Evolutionary conservation across 2,329 filamentous ascomycete species (phyloP).

Genomic region (Epichloe typhina): DNA sequence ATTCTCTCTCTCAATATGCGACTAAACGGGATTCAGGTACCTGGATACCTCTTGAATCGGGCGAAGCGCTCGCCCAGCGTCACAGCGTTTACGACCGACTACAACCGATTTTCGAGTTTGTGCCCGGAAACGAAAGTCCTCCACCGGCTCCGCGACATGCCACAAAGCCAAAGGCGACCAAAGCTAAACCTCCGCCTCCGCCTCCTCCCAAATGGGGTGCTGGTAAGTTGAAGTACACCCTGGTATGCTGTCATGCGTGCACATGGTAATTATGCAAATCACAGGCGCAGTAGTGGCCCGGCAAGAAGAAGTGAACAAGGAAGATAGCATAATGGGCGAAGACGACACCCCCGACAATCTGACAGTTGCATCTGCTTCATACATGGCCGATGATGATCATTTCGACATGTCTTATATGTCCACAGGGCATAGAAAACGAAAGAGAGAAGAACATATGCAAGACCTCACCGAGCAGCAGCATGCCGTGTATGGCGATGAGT

Average conservation of each 20-base stretch:
- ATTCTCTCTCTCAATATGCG: neutral
- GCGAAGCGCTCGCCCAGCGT: conserved; percentile 68
- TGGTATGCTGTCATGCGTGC: neutral
- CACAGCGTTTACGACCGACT: conserved; percentile 80
- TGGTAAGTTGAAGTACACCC: conserved; percentile 5
- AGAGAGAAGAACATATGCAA: conserved; percentile 52
- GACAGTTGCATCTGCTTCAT: conserved; percentile 72
- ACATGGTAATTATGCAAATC: neutral
- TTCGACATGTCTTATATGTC: conserved; percentile 54
- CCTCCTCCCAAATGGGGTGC: conserved; percentile 42
- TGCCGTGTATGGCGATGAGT: conserved; percentile 79
- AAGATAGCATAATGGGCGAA: conserved; percentile 50
- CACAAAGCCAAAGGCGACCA: conserved; percentile 69
- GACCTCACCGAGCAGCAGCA: conserved; percentile 68
- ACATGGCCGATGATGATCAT: conserved; percentile 72
- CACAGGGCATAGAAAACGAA: conserved; percentile 59
- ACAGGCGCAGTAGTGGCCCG: conserved; percentile 11
- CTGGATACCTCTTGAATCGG: conserved; percentile 83
- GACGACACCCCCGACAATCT: conserved; percentile 74
- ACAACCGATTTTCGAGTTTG: conserved; percentile 77
- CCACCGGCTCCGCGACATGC: conserved; percentile 89
- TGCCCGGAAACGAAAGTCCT: conserved; percentile 72
- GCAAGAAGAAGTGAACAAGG: conserved; percentile 51
- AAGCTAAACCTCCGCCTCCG: conserved; percentile 30
- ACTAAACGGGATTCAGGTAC: conserved; percentile 46